phyloP scores from a whole-genome alignment of 2,329 filamentous ascomycete genomes.

The Colletotrichum tamarilloi region DNA sequence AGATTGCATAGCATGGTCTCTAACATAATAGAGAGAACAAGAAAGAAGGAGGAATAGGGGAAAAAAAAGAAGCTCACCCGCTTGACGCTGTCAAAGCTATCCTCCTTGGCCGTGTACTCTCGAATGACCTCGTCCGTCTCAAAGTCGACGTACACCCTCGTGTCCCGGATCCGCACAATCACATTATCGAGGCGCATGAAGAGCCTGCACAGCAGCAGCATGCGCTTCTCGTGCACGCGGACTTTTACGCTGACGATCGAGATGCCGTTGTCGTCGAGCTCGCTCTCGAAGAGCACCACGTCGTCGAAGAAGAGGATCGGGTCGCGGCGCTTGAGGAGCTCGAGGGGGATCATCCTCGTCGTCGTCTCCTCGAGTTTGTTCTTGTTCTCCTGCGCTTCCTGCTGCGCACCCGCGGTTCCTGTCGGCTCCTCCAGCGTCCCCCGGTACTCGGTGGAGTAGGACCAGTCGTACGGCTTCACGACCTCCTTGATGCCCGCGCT shows the following conservation, averaged over 20 bases:
- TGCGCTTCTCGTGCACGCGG: constrained; percentile 88
- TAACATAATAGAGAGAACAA: not conserved
- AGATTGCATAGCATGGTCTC: not conserved
- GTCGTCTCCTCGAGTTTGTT: constrained; percentile 34
- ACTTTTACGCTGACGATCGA: constrained; percentile 91
- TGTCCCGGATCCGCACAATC: constrained; percentile 87
- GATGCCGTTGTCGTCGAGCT: constrained; percentile 97
- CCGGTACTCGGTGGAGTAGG: constrained; percentile 89
- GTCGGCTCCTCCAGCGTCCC: constrained; percentile 68
- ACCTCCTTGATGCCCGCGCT: constrained; percentile 92
- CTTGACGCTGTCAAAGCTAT: constrained; percentile 80
- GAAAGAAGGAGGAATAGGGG: not conserved
- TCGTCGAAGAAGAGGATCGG: constrained; percentile 98
- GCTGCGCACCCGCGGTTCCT: not conserved
- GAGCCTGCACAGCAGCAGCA: constrained; percentile 86
- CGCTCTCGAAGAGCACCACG: constrained; percentile 95
- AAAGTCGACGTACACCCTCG: constrained; percentile 92
- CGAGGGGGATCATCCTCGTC: constrained; percentile 76
- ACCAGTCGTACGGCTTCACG: constrained; percentile 98
- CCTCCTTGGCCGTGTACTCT: constrained; percentile 92
- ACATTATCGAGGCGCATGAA: constrained; percentile 96
- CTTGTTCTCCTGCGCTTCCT: not conserved
- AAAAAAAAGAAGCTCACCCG: constrained; percentile 57
- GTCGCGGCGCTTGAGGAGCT: constrained; percentile 87
- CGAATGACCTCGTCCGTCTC: constrained; percentile 80